Percentiles rank a stretch among this genome's conserved stretches.
These are phyloP conservation scores for Herpetomonas samuelpessoai DNA, from an alignment of 208 protist species.

Conservation along the genomic window DNA sequence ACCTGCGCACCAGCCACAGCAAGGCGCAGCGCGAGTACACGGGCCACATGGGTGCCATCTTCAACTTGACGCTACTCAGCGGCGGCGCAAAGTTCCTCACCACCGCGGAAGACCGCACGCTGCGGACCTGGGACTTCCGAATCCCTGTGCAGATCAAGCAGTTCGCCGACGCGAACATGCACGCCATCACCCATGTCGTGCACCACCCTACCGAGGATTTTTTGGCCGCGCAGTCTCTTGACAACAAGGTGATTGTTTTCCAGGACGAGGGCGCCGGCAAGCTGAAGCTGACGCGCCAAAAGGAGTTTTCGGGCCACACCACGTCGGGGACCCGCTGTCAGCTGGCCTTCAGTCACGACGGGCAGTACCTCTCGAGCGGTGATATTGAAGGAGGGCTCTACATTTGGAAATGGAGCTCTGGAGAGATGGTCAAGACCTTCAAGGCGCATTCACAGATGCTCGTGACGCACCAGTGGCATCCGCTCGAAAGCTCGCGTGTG, in stretches of 20 bases:
- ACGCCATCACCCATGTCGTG: constrained; percentile 87
- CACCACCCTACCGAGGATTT: constrained; percentile 91
- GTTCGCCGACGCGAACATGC: constrained; percentile 94
- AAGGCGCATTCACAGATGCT: constrained; percentile 85
- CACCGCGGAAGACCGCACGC: constrained; percentile 95
- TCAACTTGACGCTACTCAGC: constrained; percentile 94
- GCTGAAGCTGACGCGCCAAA: constrained; percentile 82
- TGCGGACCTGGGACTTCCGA: constrained; percentile 97
- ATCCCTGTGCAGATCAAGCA: constrained; percentile 96
- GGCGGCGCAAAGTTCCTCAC: constrained; percentile 91
- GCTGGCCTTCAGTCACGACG: constrained; percentile 91
- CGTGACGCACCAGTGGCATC: constrained; percentile 93
- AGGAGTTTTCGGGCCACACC: constrained; percentile 92
- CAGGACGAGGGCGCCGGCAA: constrained; percentile 68
- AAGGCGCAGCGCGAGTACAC: constrained; percentile 93
- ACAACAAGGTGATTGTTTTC: constrained; percentile 96
- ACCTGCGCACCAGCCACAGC: constrained; percentile 64
- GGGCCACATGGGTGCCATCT: constrained; percentile 95
- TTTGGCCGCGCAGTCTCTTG: constrained; percentile 92
- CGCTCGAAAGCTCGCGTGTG: constrained; percentile 85
- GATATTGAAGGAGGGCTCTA: constrained; percentile 91
- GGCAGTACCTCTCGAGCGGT: constrained; percentile 87
- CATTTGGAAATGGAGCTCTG: constrained; percentile 94
- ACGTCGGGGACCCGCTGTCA: constrained; percentile 94
- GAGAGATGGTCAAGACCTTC: constrained; percentile 80